These are phyloP conservation scores for Verticillium longisporum DNA, from an alignment of 2,329 filamentous ascomycete species.

Conservation along the genomic window DNA sequence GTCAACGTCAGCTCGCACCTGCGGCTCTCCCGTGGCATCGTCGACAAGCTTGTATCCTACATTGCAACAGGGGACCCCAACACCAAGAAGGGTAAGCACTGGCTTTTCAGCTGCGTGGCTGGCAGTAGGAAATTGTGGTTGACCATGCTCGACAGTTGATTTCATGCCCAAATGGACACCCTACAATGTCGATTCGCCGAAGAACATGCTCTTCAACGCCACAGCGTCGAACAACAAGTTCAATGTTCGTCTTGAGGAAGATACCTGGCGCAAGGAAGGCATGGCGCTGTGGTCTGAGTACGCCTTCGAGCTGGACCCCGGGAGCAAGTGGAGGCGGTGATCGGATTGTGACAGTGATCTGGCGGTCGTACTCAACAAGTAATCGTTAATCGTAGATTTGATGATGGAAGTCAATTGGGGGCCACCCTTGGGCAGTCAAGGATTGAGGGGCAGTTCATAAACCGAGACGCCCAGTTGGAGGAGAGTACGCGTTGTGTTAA, in stretches of 20 bases:
- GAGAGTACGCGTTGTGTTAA: no score
- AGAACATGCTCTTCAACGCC: slow-evolving; percentile 12
- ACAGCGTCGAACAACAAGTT: slow-evolving; percentile 9
- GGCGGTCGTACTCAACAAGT: background rate
- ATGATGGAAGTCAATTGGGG: background rate
- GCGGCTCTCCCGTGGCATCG: slow-evolving; percentile 8
- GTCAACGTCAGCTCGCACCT: slow-evolving; percentile 9
- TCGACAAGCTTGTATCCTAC: slow-evolving; percentile 10
- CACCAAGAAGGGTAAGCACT: slow-evolving; percentile 5
- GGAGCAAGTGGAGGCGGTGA: slow-evolving; percentile 1
- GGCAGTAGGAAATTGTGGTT: background rate
- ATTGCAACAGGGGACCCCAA: slow-evolving; percentile 11
- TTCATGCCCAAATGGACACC: slow-evolving; percentile 10
- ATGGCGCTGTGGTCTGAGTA: slow-evolving; percentile 3
- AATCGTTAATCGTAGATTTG: background rate
- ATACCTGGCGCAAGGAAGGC: slow-evolving; percentile 8
- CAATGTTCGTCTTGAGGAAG: slow-evolving; percentile 10
- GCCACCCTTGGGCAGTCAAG: no score
- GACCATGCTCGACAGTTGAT: background rate
- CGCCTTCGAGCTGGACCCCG: slow-evolving; percentile 1
- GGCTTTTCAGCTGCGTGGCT: background rate
- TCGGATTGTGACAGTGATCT: background rate
- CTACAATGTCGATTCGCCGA: slow-evolving; percentile 9
- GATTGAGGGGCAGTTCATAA: no score
- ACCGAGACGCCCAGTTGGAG: no score